phyloP scores from a whole-genome alignment of 108 stramenopile genomes.

The Ochromonas danica region DNA sequence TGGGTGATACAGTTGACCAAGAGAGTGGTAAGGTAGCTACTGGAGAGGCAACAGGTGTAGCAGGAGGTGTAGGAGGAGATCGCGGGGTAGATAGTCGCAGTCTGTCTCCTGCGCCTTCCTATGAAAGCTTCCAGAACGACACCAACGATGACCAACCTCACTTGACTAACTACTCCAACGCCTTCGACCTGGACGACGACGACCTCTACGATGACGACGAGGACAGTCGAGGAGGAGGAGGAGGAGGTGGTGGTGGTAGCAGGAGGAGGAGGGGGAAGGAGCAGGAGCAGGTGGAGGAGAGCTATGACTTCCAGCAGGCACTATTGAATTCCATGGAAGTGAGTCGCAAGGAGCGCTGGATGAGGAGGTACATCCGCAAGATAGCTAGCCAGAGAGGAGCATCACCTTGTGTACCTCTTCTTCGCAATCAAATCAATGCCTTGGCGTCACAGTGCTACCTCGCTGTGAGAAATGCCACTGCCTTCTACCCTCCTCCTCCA shows the following conservation, averaged over 20 bases:
- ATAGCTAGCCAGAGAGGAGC: too few species aligned
- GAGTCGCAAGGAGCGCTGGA: neutral
- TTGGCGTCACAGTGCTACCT: neutral
- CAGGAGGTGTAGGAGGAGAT: too few species aligned
- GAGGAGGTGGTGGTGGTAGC: too few species aligned
- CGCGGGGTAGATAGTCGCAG: too few species aligned
- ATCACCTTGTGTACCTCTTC: too few species aligned
- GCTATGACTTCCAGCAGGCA: neutral
- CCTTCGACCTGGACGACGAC: constrained; percentile 5
- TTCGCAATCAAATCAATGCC: neutral
- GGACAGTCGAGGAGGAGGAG: neutral
- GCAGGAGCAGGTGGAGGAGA: neutral
- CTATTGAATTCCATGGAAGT: neutral
- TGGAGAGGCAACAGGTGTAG: too few species aligned
- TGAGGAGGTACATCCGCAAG: too few species aligned
- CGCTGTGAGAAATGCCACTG: too few species aligned
- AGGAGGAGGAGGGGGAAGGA: neutral
- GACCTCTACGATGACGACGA: constrained; percentile 20
- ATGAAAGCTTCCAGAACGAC: neutral
- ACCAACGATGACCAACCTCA: neutral
- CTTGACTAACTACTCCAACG: neutral
- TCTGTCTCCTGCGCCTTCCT: neutral
- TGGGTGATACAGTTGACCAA: too few species aligned
- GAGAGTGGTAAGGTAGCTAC: too few species aligned
- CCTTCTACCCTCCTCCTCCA: too few species aligned